Evolutionary conservation across 768 basidiomycete species (phyloP).

Genomic region (Imleria badia): DNA sequence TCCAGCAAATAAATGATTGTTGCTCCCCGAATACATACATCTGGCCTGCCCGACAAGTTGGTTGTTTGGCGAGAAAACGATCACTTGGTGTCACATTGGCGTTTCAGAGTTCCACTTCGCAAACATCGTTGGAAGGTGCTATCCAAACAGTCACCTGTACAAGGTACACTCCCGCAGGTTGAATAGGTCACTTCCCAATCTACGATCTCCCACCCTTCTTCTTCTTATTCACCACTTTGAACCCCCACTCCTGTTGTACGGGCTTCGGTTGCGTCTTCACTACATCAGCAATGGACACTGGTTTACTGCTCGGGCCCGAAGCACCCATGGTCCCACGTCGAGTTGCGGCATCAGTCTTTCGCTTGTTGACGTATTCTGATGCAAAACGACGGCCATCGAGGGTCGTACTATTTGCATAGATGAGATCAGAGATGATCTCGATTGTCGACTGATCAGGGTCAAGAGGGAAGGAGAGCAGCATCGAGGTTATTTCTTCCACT

Average conservation of each 20-base stretch:
- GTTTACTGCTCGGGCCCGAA: slow-evolving; percentile 40
- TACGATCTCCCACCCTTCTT: slow-evolving; percentile 74
- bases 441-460: slow-evolving; percentile 79
- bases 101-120: neutral
- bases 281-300: slow-evolving; percentile 81
- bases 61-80: neutral
- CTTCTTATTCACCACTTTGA: slow-evolving; percentile 95
- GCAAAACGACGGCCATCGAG: slow-evolving; percentile 96
- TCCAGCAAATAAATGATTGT: too few species aligned
- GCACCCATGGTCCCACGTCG: slow-evolving; percentile 47
- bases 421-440: slow-evolving; percentile 93
- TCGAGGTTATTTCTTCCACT: slow-evolving; percentile 97
- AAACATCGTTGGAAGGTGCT: slow-evolving; percentile 8
- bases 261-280: slow-evolving; percentile 86
- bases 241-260: slow-evolving; percentile 78
- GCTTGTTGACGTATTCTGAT: slow-evolving; percentile 82
- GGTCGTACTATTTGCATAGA: slow-evolving; percentile 92
- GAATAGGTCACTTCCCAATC: slow-evolving; percentile 9
- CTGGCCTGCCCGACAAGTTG: too few species aligned
- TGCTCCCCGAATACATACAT: too few species aligned
- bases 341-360: slow-evolving; percentile 75
- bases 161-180: slow-evolving; percentile 6
- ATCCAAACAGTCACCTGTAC: slow-evolving; percentile 26
- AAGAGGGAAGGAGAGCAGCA: slow-evolving; percentile 92
- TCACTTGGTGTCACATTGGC: neutral